A percentile compares a stretch with the other conserved stretches of the same genome.
These are phyloP conservation scores for Mycosarcoma mackinlayi DNA, from an alignment of 1,284 basidiomycete species.

Conservation along the genomic window DNA sequence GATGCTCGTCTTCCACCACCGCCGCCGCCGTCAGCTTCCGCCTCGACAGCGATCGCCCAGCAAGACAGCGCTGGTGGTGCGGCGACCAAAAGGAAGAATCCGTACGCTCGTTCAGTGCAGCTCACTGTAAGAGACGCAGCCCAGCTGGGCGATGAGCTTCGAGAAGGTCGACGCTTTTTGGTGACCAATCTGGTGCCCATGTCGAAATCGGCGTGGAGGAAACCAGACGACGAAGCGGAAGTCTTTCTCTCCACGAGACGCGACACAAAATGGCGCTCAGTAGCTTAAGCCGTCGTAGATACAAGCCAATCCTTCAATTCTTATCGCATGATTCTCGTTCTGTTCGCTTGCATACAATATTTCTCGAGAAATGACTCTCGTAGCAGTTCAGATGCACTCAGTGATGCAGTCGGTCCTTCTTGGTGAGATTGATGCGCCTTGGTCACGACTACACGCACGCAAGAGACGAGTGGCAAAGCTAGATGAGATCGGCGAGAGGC, in stretches of 20 bases:
- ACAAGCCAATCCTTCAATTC: not conserved
- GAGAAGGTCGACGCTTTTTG: conserved; percentile 66
- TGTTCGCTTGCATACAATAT: conserved; percentile 1
- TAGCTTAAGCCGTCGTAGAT: conserved; percentile 2
- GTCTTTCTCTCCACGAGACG: conserved; percentile 76
- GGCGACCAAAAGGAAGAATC: conserved; percentile 22
- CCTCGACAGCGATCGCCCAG: not conserved
- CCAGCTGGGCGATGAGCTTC: conserved; percentile 26
- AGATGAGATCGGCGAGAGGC: conserved; percentile 3
- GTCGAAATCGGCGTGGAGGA: conserved; percentile 76
- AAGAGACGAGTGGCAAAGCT: not conserved
- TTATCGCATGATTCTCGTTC: not conserved
- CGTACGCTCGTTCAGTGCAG: conserved; percentile 49
- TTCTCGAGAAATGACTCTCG: not conserved
- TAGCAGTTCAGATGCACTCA: not conserved
- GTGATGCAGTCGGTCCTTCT: not conserved
- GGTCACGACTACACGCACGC: not conserved
- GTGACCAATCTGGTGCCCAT: conserved; percentile 77
- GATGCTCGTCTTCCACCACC: conserved; percentile 72
- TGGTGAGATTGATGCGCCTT: not conserved
- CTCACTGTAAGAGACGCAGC: conserved; percentile 54
- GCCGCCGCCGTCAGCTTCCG: not conserved
- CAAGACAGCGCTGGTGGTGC: not conserved
- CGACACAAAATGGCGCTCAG: conserved; percentile 73
- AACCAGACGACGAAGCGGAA: conserved; percentile 72